These are phyloP conservation scores for Mucor sp. DNA, from an alignment of 371 early-diverging fungal genomes.

Conservation along the genomic window DNA sequence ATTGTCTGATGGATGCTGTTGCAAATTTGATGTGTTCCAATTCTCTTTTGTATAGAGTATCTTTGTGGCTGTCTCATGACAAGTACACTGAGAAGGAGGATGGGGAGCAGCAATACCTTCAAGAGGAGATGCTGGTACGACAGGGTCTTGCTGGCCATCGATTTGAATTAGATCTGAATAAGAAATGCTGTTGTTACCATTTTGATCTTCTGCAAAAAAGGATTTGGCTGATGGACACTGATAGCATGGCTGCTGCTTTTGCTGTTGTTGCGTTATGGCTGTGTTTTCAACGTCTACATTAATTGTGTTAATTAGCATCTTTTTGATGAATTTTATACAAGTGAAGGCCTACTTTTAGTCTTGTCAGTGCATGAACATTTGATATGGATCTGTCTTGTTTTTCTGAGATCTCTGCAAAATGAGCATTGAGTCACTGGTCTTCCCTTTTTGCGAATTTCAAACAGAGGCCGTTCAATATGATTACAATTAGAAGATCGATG, in stretches of 20 bases:
- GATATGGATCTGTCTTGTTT: slow-evolving; percentile 66
- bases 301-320: not conserved
- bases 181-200: too few relatives aligned
- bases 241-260: not conserved
- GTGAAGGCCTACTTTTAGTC: slow-evolving; percentile 10
- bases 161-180: not conserved
- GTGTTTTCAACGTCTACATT: slow-evolving; percentile 10
- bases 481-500: slow-evolving; percentile 56
- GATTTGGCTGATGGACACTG: slow-evolving; percentile 2
- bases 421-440: slow-evolving; percentile 72
- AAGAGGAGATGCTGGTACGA: too few relatives aligned
- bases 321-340: not conserved
- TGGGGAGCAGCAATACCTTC: not conserved
- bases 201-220: not conserved
- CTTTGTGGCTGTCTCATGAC: slow-evolving; percentile 15
- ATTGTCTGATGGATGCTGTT: not conserved
- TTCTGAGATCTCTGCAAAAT: slow-evolving; percentile 68
- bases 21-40: not conserved
- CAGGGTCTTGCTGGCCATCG: too few relatives aligned
- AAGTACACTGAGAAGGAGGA: slow-evolving; percentile 12
- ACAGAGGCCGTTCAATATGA: slow-evolving; percentile 58
- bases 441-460: slow-evolving; percentile 68
- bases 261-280: not conserved
- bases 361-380: slow-evolving; percentile 64
- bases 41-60: too few relatives aligned